Evolutionary conservation across 495 filamentous ascomycete species (phyloP), one percentile per base, ranked within the genome.

Genomic region (Pyrenula massariospora): DNA sequence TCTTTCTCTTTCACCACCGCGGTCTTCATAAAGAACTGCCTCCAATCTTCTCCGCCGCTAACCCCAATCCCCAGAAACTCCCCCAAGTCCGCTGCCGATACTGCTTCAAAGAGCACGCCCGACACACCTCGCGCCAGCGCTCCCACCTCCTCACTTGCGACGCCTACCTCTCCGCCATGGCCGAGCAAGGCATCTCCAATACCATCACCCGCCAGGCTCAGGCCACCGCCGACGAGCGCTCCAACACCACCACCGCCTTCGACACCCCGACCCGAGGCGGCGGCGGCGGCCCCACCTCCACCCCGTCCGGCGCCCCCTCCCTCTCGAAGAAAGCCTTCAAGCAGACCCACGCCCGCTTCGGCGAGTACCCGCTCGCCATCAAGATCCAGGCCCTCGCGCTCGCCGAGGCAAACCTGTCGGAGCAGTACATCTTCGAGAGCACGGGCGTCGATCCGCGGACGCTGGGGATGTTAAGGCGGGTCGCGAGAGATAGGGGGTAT

Each of bases 61-160:
- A 48, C 11, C 19, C 42, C 11, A 11, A 19, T 20, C 50, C 19
- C 10, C 50, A 52, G 50, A 52, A 52, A 52, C 22, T 52, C 19
- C 50, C 19, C 50, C 50, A 52, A 52, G 50, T 24, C n/a, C n/a
- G 50, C 50, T 52, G 50, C 50, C n/a, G 22, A 20, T 52, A 52
- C 22, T 52, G 50, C 50, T 21, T 20, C 50, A 52, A 52, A 24
- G 50, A 52, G 50, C n/a, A 21, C 10, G 50, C 50, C 8, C 50
- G 22, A 8, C 50, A 52, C 50, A 52, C 50, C 50, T 52, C 50
- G 8, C 50, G 50, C 50, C 50, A 52, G 22, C 50, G 50, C n/a
- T 5, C 50, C 22, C 50, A 52, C 20, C 50, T 52, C 19, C 50
- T 52, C 8, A 52, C 50, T 10, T 52, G 50, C 22, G 19, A 52